Evolutionary conservation across 768 basidiomycete genomes (phyloP), one percentile per base, ranked within the genome.

Genomic region (Megacollybia marginata): DNA sequence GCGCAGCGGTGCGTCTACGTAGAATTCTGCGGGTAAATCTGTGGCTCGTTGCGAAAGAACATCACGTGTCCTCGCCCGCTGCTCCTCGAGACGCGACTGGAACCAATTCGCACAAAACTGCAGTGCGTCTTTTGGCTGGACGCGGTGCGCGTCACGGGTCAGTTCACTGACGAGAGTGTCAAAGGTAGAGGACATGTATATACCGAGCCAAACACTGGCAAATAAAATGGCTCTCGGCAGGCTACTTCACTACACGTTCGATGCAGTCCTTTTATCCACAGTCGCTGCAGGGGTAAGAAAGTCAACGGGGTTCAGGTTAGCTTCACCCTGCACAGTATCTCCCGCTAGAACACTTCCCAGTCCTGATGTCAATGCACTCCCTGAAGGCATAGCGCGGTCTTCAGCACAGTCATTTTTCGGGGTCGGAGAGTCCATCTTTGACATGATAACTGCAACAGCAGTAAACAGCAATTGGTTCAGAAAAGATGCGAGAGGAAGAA

Each of bases 31-130:
- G 31, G 84, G 80, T 47, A 84, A 65, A 46, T 77, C 75, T 49
- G 69, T 66, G 36, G 73, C 65, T 45, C 78, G 77, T 46, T 74
- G 78, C 2, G 78, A 64, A 23, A 86, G 74, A 33, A 76, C 65
- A 69, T 88, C 82, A 55, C 90, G 76, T 19, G 78, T 80, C 54
- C 85, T 78, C 42, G 79, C 75, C 49, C 92, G 77, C 61, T 94
- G 92, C 61, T 92, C 88, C 55, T 92, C 87, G 46, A 94, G 74
- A 49, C 89, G 80, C 53, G 78, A 76, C 63, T 93, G 88, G 68
- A 98, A 97, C 93, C 93, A 98, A 59, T 84, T 92, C 44, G 94
- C 83, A 59, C 87, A 90, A 66, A 87, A 92, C 67, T 97, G 95
- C 43, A 96, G 83, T 4, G 85, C 81, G 62, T 98, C 95, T 58